Base-by-base conservation (phyloP, 1,284 basidiomycete species). In the Apiotrichum laibachii region DNA sequence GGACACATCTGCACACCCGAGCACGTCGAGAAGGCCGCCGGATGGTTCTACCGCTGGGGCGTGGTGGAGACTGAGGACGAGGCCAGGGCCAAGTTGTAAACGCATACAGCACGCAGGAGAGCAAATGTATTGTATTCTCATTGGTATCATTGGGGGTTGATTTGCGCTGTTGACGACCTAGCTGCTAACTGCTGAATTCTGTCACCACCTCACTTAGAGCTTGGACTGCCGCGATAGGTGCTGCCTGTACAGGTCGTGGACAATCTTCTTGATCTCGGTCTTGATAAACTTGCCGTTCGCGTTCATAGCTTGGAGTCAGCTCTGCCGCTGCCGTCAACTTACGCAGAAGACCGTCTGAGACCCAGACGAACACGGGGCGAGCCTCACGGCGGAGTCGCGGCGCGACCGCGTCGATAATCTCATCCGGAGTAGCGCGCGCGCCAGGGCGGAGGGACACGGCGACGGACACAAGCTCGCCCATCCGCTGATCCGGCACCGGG, bases 381-480 rank as follows among this genome's bases (percentile, higher is more conserved):
- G 62, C 58, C 9, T 57, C 47, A 13, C 49, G 42, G 4, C 62
- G 58, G 34, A 63, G 67, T 13, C 56, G 21, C 1, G 35, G 15
- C 13, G 47, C n/a, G 11, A 49, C 61, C 11, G 35, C 35, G 2
- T 42, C 46, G 15, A 50, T 50, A 48, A 64, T 56, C 33, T 54
- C 45, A 44, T 58, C 50, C 0, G 57, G 26, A 0, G 59, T 50
- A 2, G 59, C 51, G 22, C 46, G 22, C 1, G 44, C 33, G 2
- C 63, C 65, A 0, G 55, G 37, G 0, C 64, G 62, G 9, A 76
- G 68, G 7, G 63, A 60, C 12, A 77, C 68, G 21, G 72, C 63
- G 1, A 67, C 69, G 0, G 71, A 72, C 16, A 77, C 73, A 9
- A 66, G 57, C 57, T 77, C 75, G 22, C 75, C 75, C 2, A 75